These are phyloP conservation scores for Eimeria maxima DNA, from an alignment of 169 alveolate genomes.

Conservation along the genomic window DNA sequence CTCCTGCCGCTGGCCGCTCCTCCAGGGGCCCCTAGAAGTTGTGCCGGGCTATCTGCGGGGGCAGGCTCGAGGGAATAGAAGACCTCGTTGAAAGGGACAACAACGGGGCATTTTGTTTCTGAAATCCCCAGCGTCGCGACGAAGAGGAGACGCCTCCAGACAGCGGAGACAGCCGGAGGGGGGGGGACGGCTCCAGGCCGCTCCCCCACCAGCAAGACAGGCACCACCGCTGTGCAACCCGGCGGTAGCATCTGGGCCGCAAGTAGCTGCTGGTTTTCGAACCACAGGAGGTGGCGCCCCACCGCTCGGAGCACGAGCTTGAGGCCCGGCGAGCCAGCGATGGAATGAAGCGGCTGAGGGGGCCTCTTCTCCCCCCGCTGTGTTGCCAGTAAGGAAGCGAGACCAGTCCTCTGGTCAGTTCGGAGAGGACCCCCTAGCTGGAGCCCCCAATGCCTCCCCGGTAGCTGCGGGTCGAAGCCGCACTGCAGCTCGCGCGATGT, in stretches of 20 bases:
- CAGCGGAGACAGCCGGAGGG: neutral
- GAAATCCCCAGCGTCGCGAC: constrained; percentile 4
- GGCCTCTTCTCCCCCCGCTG: neutral
- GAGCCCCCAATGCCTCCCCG: constrained; percentile 6
- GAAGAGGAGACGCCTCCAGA: constrained; percentile 43
- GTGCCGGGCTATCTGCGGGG: constrained; percentile 31
- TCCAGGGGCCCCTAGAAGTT: neutral
- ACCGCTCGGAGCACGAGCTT: constrained; percentile 29
- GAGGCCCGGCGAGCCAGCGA: neutral
- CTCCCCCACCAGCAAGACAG: constrained; percentile 52
- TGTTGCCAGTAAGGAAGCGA: constrained; percentile 19
- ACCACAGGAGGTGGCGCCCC: constrained; percentile 79
- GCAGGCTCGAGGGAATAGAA: constrained; percentile 64
- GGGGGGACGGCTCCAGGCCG: neutral
- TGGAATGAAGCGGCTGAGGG: neutral
- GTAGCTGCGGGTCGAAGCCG: neutral
- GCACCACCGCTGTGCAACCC: constrained; percentile 71
- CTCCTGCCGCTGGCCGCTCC: neutral
- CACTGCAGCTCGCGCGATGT: neutral
- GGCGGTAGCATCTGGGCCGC: constrained; percentile 80
- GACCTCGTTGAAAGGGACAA: constrained; percentile 32
- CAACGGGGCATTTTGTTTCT: neutral
- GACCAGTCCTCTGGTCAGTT: neutral
- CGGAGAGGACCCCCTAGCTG: neutral
- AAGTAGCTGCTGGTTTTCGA: constrained; percentile 11